Evolutionary conservation across 2,329 filamentous ascomycete species (phyloP).

Genomic region (Phialophora tarda): DNA sequence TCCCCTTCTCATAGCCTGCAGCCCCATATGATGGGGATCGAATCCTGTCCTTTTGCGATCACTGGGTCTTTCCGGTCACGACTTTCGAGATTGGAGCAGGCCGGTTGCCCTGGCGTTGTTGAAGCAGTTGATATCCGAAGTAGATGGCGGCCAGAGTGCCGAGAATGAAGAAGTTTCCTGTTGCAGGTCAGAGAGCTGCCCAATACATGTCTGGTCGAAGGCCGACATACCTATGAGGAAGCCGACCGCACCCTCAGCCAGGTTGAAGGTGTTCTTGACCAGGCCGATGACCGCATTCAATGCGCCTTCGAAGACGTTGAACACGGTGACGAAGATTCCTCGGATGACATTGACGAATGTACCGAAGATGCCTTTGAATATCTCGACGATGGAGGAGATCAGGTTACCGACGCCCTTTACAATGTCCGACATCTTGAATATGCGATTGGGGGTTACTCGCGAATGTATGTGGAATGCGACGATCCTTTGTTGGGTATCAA

Average conservation of each 20-base stretch:
- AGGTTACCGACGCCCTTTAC: slow-evolving; percentile 31
- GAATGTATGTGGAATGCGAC: neutral
- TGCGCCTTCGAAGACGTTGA: slow-evolving; percentile 32
- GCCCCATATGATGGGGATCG: neutral
- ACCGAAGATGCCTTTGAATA: slow-evolving; percentile 34
- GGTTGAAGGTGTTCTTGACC: slow-evolving; percentile 34
- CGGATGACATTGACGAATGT: slow-evolving; percentile 30
- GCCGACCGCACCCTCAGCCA: slow-evolving; percentile 33
- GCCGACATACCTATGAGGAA: slow-evolving; percentile 32
- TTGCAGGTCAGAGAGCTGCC: slow-evolving; percentile 14
- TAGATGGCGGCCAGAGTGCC: slow-evolving; percentile 31
- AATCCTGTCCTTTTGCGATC: neutral
- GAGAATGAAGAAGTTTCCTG: slow-evolving; percentile 35
- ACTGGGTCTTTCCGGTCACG: slow-evolving; percentile 29
- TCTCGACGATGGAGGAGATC: slow-evolving; percentile 31
- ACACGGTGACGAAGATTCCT: slow-evolving; percentile 29
- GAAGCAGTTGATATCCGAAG: slow-evolving; percentile 33
- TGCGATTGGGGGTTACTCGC: neutral
- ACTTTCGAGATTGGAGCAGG: slow-evolving; percentile 32
- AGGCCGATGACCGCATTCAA: slow-evolving; percentile 35
- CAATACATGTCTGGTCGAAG: too few relatives aligned
- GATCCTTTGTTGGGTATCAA: neutral
- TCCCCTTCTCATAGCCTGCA: neutral
- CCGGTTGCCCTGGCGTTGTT: slow-evolving; percentile 35
- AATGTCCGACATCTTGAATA: slow-evolving; percentile 33